phyloP scores from a whole-genome alignment of 208 protist species.

The Strigomonas culicis region DNA sequence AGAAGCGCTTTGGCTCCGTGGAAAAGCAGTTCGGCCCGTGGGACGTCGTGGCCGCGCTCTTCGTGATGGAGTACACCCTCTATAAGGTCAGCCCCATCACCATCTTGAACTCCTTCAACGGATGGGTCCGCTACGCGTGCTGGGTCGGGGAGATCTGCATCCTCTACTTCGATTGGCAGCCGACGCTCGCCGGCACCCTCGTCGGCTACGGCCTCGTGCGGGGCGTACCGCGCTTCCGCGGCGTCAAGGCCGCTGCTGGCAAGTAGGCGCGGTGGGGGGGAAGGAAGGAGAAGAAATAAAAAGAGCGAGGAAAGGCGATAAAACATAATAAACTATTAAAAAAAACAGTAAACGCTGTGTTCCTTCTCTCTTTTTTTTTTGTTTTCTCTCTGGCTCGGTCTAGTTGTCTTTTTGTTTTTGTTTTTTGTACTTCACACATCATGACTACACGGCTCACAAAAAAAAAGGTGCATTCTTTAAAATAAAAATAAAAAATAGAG shows the following conservation, averaged over 20 bases:
- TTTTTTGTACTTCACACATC: too few relatives aligned
- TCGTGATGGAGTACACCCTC: slow-evolving; percentile 82
- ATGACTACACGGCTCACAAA: too few relatives aligned
- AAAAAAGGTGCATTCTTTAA: too few relatives aligned
- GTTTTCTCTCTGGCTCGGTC: not conserved
- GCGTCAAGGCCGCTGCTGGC: slow-evolving; percentile 22
- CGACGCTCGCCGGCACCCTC: slow-evolving; percentile 62
- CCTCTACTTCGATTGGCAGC: slow-evolving; percentile 90
- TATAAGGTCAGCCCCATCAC: slow-evolving; percentile 61
- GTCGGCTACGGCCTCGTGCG: slow-evolving; percentile 73
- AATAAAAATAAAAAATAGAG: slow-evolving; percentile 3
- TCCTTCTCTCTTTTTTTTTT: not conserved
- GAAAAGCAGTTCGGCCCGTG: slow-evolving; percentile 92
- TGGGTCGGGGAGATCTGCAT: slow-evolving; percentile 86
- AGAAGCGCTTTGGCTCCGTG: slow-evolving; percentile 17
- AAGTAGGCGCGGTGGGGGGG: slow-evolving; percentile 9
- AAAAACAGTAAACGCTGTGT: not conserved
- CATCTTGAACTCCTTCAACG: slow-evolving; percentile 82
- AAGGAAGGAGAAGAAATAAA: not conserved
- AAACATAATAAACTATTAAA: not conserved
- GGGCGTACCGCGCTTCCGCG: slow-evolving; percentile 48
- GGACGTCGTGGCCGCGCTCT: slow-evolving; percentile 76
- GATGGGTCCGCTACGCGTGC: slow-evolving; percentile 86
- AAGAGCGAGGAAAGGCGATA: not conserved
- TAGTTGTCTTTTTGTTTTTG: too few relatives aligned